Evolutionary conservation across 495 filamentous ascomycete genomes (phyloP), one percentile per base, ranked within the genome.

Genomic region (Barbatosphaeria neglecta): DNA sequence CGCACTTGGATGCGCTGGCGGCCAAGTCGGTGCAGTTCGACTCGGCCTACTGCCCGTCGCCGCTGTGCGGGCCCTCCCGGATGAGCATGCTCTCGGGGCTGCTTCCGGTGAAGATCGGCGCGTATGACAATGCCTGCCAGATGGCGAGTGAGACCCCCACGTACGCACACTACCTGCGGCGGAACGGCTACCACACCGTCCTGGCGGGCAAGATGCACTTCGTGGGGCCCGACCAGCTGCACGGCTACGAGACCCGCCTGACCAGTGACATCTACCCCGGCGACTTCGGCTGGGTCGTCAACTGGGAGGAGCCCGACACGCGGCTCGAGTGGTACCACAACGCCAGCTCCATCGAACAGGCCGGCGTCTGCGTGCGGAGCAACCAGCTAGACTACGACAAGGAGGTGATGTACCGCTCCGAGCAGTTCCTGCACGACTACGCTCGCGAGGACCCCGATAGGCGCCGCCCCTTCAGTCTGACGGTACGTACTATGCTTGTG

Each of bases 371-470:
- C 45, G 77, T 92, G 23, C 75, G 86, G 48, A 87, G 83, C 55
- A 95, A 95, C 67, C 87, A 95, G 67, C 75, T 95, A n/a, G 87
- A 95, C 56, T 95, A 86, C 52, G 87, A 95, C 53, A 86, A 92
- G 65, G 87, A 95, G 62, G 86, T 92, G 53, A 87, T 92, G 74
- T 87, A 87, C 64, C 82, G 79, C 66, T 77, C 82, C 6, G 81
- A 74, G 27, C 86, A 90, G 62, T 95, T 86, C 58, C 68, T 95
- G 28, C 90, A 84, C 61, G 82, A 90, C 64, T 76, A 87, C 50
- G 84, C 87, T 18, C 81, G 87, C 4, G 74, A 85, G 51, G 76
- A 72, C 15, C 76, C 77, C 4, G 71, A 66, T 41, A 70, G 71
- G 25, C 77, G 86, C 18, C 39, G 39, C 22, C 87, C 87, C 8